Conservation (phyloP, 495 filamentous ascomycete species). For the Lindgomyces ingoldianus region DNA sequence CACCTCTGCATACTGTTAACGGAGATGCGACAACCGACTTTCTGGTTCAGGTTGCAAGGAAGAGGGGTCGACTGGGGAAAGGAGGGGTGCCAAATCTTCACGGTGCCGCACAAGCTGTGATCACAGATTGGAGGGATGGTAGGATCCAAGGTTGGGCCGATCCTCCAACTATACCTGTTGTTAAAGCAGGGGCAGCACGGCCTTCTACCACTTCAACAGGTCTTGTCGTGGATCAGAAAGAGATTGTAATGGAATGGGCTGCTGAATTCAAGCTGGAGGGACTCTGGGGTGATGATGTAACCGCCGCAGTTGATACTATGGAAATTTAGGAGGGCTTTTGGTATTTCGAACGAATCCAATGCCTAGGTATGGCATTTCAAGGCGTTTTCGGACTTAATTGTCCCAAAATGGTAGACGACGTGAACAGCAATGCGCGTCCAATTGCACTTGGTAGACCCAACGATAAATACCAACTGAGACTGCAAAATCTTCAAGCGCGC, state of each 20-base stretch:
- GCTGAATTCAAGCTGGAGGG: constrained; percentile 95
- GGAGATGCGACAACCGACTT: constrained; percentile 89
- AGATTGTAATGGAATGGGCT: constrained; percentile 91
- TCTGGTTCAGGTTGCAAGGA: constrained; percentile 88
- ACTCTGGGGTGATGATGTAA: constrained; percentile 71
- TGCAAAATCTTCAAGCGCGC: too few relatives aligned
- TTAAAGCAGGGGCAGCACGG: constrained; percentile 40
- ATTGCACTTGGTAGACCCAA: too few relatives aligned
- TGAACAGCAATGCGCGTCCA: too few relatives aligned
- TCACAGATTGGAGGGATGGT: constrained; percentile 94
- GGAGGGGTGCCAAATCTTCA: constrained; percentile 87
- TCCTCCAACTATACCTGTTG: constrained; percentile 61
- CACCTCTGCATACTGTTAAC: constrained; percentile 64
- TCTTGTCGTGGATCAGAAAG: constrained; percentile 66
- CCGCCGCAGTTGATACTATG: constrained; percentile 46
- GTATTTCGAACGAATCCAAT: too few relatives aligned
- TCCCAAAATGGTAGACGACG: neutral
- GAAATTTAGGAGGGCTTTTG: constrained; percentile 26
- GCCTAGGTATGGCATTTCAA: neutral
- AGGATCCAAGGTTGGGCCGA: constrained; percentile 91
- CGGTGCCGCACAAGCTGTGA: constrained; percentile 85
- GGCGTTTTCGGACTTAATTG: too few relatives aligned
- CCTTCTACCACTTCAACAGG: constrained; percentile 38
- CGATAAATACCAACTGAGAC: too few relatives aligned
- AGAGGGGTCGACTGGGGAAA: constrained; percentile 84